Evolutionary conservation across 2,329 filamentous ascomycete species (phyloP).

Genomic region (Fusarium anguioides): DNA sequence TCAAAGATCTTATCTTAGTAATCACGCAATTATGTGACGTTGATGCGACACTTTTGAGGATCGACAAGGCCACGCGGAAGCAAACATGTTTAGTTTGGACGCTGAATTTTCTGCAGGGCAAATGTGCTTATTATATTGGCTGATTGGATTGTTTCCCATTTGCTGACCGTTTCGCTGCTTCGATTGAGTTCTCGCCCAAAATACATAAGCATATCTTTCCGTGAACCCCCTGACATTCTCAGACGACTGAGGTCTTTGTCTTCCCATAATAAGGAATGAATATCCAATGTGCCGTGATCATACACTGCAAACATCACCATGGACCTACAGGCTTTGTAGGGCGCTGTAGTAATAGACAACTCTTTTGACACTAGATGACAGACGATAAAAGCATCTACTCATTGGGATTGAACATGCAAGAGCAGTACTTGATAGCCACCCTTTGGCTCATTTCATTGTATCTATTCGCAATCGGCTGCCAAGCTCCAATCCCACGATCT

Average conservation of each 20-base stretch:
- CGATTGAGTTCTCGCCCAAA: neutral
- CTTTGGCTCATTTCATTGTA: conserved; percentile 35
- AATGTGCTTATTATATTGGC: no score
- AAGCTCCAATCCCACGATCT: conserved; percentile 32
- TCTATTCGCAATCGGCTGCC: conserved; percentile 41
- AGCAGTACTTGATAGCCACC: conserved; percentile 21
- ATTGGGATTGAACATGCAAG: neutral
- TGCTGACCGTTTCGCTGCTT: neutral
- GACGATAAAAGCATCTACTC: no score
- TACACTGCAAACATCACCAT: neutral
- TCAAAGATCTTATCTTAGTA: conserved; percentile 32
- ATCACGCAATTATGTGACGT: conserved; percentile 32
- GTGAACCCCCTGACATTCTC: conserved; percentile 13
- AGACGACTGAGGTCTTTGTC: neutral
- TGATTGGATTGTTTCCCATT: neutral
- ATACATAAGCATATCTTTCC: neutral
- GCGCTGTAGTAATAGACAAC: no score
- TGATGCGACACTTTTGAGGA: conserved; percentile 11
- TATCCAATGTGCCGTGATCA: neutral
- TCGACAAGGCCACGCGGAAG: neutral
- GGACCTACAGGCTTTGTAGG: no score
- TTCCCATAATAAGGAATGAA: neutral
- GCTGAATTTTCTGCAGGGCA: neutral
- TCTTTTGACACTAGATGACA: no score
- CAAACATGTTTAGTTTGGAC: neutral